These are phyloP conservation scores for Leavenworthia alabamica DNA, from an alignment of 345 rosid species.

Conservation along the genomic window DNA sequence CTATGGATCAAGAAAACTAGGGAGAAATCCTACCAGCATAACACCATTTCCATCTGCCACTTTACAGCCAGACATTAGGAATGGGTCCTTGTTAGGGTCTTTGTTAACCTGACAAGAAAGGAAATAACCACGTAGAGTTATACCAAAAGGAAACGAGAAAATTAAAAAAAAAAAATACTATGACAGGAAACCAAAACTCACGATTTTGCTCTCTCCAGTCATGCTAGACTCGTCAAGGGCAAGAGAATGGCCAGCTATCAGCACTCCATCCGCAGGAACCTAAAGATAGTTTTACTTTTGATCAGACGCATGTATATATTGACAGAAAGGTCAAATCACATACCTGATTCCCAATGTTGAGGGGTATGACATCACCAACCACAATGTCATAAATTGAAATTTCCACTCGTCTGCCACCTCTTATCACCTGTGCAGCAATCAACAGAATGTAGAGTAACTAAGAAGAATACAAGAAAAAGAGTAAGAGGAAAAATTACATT, in stretches of 20 bases:
- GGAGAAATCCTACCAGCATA: slow-evolving; percentile 62
- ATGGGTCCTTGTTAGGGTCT: slow-evolving; percentile 65
- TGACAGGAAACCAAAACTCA: slow-evolving; percentile 21
- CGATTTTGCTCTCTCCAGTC: slow-evolving; percentile 99
- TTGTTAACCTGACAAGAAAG: slow-evolving; percentile 62
- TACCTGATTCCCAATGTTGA: slow-evolving; percentile 95
- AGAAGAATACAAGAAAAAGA: slow-evolving; percentile 2
- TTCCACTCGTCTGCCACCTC: slow-evolving; percentile 82
- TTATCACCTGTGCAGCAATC: slow-evolving; percentile 48
- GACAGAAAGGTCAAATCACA: too few relatives aligned
- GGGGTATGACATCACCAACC: slow-evolving; percentile 94
- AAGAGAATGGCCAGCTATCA: slow-evolving; percentile 76
- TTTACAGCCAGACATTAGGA: slow-evolving; percentile 97
- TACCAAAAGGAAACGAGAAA: not conserved
- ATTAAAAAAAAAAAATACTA: not conserved
- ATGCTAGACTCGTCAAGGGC: slow-evolving; percentile 97
- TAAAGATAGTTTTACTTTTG: slow-evolving; percentile 17
- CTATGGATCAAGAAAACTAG: not conserved
- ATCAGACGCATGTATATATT: not conserved
- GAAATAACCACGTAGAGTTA: not conserved
- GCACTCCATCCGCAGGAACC: slow-evolving; percentile 97
- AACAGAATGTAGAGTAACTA: slow-evolving; percentile 1
- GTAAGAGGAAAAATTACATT: not conserved
- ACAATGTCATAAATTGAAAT: slow-evolving; percentile 87
- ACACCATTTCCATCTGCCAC: slow-evolving; percentile 94